These are phyloP conservation scores for Colletotrichum lini DNA, from an alignment of 2,329 filamentous ascomycete species.

Conservation along the genomic window DNA sequence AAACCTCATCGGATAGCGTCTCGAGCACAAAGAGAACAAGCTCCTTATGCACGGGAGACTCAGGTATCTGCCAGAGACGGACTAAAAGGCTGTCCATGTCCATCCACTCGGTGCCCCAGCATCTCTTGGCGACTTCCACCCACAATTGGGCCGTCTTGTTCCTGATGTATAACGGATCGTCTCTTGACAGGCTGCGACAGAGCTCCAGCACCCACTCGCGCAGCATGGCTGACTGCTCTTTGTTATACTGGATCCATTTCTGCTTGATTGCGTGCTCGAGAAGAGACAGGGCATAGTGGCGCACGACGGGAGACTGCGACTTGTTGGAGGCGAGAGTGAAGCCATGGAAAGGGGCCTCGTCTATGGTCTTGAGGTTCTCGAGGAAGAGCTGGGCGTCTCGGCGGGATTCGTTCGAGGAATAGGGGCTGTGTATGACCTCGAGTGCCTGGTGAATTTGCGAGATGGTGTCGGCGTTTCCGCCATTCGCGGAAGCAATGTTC, in stretches of 20 bases:
- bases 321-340: slow-evolving; percentile 85
- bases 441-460: slow-evolving; percentile 86
- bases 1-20: slow-evolving; percentile 93
- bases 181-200: slow-evolving; percentile 76
- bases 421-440: slow-evolving; percentile 86
- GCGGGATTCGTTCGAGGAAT: slow-evolving; percentile 84
- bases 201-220: slow-evolving; percentile 85
- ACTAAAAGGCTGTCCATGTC: slow-evolving; percentile 92
- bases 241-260: slow-evolving; percentile 81
- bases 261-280: slow-evolving; percentile 92
- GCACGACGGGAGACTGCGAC: slow-evolving; percentile 83
- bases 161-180: slow-evolving; percentile 85
- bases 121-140: slow-evolving; percentile 94
- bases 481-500: slow-evolving; percentile 50
- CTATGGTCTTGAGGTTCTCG: slow-evolving; percentile 84
- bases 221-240: slow-evolving; percentile 77
- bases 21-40: slow-evolving; percentile 91
- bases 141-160: slow-evolving; percentile 97
- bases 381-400: slow-evolving; percentile 88
- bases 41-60: slow-evolving; percentile 79
- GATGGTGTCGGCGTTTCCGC: slow-evolving; percentile 63
- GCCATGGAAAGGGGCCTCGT: slow-evolving; percentile 87
- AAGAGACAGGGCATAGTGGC: slow-evolving; percentile 93
- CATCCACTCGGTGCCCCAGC: slow-evolving; percentile 93
- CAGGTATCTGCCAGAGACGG: slow-evolving; percentile 82